Evolutionary conservation across 768 basidiomycete species (phyloP), one percentile per base, ranked within the genome.

Genomic region (Leccinum olivaceopallidum): DNA sequence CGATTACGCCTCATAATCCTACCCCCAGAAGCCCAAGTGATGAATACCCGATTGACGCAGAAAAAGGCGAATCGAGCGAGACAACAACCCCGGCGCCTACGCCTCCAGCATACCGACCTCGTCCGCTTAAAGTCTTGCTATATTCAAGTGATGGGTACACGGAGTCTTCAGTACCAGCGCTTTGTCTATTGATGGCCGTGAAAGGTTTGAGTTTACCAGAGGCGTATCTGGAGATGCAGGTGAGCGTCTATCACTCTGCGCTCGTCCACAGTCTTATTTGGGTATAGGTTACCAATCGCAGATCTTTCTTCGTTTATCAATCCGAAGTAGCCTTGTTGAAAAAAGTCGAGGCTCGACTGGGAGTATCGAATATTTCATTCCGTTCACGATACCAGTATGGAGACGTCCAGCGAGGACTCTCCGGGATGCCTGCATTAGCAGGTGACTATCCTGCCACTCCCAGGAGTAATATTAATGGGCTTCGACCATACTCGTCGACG

Each of bases 281-380:
- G 2, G 2, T n/a, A 4, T 37, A 72, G 71, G 86, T 89, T 47
- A 81, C 79, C 59, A 89, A 89, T 71, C 79, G 83, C 56, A 76
- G 96, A 55, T 90, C 87, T 63, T 98, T 98, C 78, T 98, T 96
- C 66, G 92, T 98, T 56, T 97, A 97, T 74, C 85, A 86, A 59
- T 78, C 78, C 53, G 53, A 98, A 74, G 73, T 95, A 58, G 83
- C 83, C 5, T 71, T 95, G 30, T 76, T 97, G 66, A 79, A 84
- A 63, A 80, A 84, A 48, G 82, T 95, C 50, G 95, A 96, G 75
- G 76, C 72, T 48, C 75, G 76, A 44, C 69, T 86, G 9, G 71
- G 71, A 66, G 70, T 61, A 53, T 42, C 61, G 53, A 66, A 59
- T 37, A 56, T 64, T 4, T 57, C 67, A 16, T 44, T 65, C 53